Evolutionary conservation across 495 filamentous ascomycete species (phyloP), one percentile per base, ranked within the genome.

Genomic region (Pyronema domesticum): DNA sequence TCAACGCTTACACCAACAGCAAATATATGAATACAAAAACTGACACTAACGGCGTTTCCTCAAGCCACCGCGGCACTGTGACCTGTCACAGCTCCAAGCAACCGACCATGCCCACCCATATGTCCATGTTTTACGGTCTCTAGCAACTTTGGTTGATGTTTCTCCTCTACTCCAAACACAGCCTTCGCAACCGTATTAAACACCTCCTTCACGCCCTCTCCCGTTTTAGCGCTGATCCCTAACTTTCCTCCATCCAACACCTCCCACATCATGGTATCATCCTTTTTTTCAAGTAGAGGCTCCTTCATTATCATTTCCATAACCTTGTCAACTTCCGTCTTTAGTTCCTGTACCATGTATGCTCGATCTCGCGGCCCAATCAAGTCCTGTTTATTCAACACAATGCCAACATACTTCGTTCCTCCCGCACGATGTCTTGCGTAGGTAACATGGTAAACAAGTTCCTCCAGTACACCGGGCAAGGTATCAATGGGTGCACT

Each of bases 301-400:
- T 44, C 54, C 3, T 60, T 37, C 23, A 55, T 62, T 18, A 55
- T 17, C 48, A 48, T 9, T 35, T 63, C 44, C 52, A 63, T 62
- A 13, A 56, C 53, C 8, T 58, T 53, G 13, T 49, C 34, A 15
- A 62, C 46, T 51, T 61, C 53, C 35, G 37, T 56, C 43, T 48
- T 59, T 7, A 63, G 50, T 55, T 53, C 51, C 45, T 53, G 52
- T 10, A 62, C 47, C 36, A 58, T 36, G 0, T 51, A 19, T 6
- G 34, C 36, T 15, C 47, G 57, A 10, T 37, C 15, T 19, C n/a
- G 2, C 1, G 39, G 39, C 1, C 11, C 39, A 2, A 47, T n/a
- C 45, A 62, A 46, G 43, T 63, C 61, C 37, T 63, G 61, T 43
- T 63, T 63, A 18, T 63, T 63, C 36, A 63, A 57, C 4, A 63